Percentiles rank a stretch among this genome's conserved stretches.
Conservation (phyloP, 2,329 filamentous ascomycete genomes). For the Aureobasidium mangrovei region DNA sequence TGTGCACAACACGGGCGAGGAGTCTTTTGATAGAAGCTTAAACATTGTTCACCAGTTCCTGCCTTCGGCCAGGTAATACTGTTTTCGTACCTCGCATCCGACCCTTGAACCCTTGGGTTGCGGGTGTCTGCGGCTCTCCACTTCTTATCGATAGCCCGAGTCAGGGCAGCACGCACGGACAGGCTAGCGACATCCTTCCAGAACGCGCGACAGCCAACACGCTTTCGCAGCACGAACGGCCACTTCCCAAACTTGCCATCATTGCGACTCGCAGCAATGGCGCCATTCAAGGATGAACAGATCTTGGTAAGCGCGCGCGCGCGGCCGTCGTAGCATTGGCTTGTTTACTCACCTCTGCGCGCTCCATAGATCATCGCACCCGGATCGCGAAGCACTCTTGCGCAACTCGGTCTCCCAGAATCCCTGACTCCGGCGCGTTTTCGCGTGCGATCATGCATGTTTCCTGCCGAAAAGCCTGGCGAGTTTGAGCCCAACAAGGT, state of each 20-base stretch:
- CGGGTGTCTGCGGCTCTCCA: too few species aligned
- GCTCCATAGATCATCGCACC: constrained; percentile 56
- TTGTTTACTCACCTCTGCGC: background rate
- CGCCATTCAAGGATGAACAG: constrained; percentile 38
- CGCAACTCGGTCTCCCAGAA: constrained; percentile 82
- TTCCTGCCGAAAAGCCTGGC: constrained; percentile 64
- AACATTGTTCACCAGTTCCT: too few species aligned
- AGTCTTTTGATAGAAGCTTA: too few species aligned
- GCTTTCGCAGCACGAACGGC: background rate
- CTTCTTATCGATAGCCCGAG: too few species aligned
- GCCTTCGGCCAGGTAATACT: too few species aligned
- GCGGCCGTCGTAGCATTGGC: too few species aligned
- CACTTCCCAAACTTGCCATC: background rate
- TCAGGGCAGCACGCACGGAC: too few species aligned
- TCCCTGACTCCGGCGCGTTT: constrained; percentile 83
- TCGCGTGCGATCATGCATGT: constrained; percentile 90
- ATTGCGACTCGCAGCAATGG: constrained; percentile 24
- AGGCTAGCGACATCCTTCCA: background rate
- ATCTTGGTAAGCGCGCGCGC: constrained; percentile 29
- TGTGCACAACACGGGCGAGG: too few species aligned
- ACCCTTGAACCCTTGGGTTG: too few species aligned
- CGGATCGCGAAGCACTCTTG: constrained; percentile 82
- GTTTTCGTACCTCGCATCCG: too few species aligned
- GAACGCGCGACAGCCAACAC: constrained; percentile 5
- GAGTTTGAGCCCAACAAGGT: constrained; percentile 77